A percentile compares a stretch with the other conserved stretches of the same genome.
phyloP scores from a whole-genome alignment of 140 eudicot species.

The Senecio squalidus region DNA sequence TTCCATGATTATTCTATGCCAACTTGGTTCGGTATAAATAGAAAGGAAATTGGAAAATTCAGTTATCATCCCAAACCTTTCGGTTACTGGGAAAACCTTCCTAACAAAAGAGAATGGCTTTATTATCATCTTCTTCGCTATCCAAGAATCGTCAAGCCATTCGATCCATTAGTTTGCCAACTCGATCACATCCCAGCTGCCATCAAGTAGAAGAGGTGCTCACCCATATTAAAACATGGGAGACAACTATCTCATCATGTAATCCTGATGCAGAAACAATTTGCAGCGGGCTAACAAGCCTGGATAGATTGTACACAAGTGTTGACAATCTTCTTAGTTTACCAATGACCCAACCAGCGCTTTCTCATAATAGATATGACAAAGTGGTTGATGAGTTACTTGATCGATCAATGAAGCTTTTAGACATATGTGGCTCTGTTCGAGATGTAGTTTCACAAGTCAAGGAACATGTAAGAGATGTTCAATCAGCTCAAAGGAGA shows the following conservation, averaged over 20 bases:
- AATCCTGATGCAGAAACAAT: constrained; percentile 14
- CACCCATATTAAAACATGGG: constrained; percentile 34
- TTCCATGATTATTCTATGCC: neutral
- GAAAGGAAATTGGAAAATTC: neutral
- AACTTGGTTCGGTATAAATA: constrained; percentile 23
- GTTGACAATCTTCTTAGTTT: constrained; percentile 36
- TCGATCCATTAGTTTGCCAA: constrained; percentile 64
- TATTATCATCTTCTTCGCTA: constrained; percentile 13
- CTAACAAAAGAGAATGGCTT: constrained; percentile 26
- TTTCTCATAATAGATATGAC: constrained; percentile 32
- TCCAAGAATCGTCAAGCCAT: constrained; percentile 18
- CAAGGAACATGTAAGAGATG: constrained; percentile 37
- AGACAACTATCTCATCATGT: constrained; percentile 15
- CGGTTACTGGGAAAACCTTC: neutral
- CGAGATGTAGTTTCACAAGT: constrained; percentile 38
- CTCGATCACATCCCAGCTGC: constrained; percentile 39
- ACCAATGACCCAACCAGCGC: constrained; percentile 45
- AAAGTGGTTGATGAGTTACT: constrained; percentile 40
- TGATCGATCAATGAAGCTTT: constrained; percentile 41
- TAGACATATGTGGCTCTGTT: constrained; percentile 45
- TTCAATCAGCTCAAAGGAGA: constrained; percentile 49
- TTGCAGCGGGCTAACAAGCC: constrained; percentile 25
- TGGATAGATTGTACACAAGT: constrained; percentile 40
- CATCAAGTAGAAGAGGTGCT: constrained; percentile 43
- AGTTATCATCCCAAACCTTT: constrained; percentile 8